Percentiles rank a stretch among this genome's conserved stretches.
phyloP scores from a whole-genome alignment of 2,329 filamentous ascomycete genomes.

The Hypocreales sp. region DNA sequence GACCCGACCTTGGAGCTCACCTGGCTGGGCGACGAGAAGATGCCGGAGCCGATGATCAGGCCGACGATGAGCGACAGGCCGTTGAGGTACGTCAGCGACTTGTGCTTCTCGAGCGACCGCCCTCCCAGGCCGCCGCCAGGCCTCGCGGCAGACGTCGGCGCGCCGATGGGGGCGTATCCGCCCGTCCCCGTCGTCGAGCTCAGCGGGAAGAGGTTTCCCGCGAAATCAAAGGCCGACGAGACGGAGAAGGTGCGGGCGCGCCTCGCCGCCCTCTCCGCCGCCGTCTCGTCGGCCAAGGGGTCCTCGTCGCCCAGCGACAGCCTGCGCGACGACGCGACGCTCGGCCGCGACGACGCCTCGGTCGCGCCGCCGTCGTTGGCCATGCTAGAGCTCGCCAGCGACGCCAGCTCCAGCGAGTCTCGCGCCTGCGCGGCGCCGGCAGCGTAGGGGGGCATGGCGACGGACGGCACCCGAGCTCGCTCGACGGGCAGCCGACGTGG shows the following conservation, averaged over 20 bases:
- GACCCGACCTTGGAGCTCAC: slow-evolving; percentile 87
- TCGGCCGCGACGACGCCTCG: slow-evolving; percentile 63
- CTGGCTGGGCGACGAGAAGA: slow-evolving; percentile 88
- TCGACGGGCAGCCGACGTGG: background rate
- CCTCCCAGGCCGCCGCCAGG: slow-evolving; percentile 42
- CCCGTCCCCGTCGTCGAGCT: slow-evolving; percentile 59
- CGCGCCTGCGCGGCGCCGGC: slow-evolving; percentile 36
- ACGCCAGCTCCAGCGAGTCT: slow-evolving; percentile 93
- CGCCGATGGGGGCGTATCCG: slow-evolving; percentile 75
- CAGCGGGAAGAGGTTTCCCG: slow-evolving; percentile 81
- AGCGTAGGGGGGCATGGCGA: slow-evolving; percentile 24
- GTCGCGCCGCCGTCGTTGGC: slow-evolving; percentile 36
- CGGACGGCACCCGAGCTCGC: slow-evolving; percentile 5
- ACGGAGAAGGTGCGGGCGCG: slow-evolving; percentile 63
- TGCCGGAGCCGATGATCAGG: slow-evolving; percentile 88
- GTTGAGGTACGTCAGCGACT: slow-evolving; percentile 89
- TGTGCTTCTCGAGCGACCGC: slow-evolving; percentile 82
- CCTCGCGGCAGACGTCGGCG: slow-evolving; percentile 42
- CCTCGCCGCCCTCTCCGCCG: slow-evolving; percentile 12
- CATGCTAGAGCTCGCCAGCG: slow-evolving; percentile 68
- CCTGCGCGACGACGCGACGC: slow-evolving; percentile 80
- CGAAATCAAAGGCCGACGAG: slow-evolving; percentile 89
- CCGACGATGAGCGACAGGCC: slow-evolving; percentile 83
- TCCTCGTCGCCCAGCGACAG: slow-evolving; percentile 74
- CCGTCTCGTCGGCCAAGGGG: slow-evolving; percentile 40